phyloP scores from a whole-genome alignment of 108 stramenopile species.

The Nitzschia sp. region DNA sequence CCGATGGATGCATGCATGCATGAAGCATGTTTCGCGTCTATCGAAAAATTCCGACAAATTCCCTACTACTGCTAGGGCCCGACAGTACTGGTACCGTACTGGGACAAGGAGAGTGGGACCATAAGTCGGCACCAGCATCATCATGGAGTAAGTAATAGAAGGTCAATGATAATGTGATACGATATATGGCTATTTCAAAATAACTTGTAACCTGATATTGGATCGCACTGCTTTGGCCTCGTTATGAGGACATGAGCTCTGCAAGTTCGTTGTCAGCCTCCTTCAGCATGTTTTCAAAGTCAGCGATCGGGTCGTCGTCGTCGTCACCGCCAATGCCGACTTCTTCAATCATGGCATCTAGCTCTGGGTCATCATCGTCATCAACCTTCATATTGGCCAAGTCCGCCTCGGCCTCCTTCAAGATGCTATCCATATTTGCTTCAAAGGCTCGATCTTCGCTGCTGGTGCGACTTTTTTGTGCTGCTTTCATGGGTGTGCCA shows the following conservation, averaged over 20 bases:
- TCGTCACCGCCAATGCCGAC: slow-evolving; percentile 24
- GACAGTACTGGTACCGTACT: no score
- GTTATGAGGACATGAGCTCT: slow-evolving; percentile 71
- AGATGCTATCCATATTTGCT: slow-evolving; percentile 60
- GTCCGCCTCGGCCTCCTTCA: slow-evolving; percentile 73
- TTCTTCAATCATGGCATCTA: slow-evolving; percentile 31
- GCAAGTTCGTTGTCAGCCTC: slow-evolving; percentile 84
- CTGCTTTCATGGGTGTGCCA: slow-evolving; percentile 22
- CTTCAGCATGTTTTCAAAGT: slow-evolving; percentile 82
- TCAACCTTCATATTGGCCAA: slow-evolving; percentile 55
- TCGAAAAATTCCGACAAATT: no score
- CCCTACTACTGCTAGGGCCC: no score
- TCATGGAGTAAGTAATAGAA: no score
- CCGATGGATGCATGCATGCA: no score
- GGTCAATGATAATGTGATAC: no score
- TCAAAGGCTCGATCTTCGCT: slow-evolving; percentile 47
- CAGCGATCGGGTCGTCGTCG: slow-evolving; percentile 63
- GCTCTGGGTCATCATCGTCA: slow-evolving; percentile 34
- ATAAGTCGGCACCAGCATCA: no score
- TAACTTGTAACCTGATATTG: no score
- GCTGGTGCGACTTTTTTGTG: slow-evolving; percentile 3
- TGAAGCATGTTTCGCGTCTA: no score
- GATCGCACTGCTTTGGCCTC: background rate
- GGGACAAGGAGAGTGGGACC: no score
- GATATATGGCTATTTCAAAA: background rate